These are phyloP conservation scores for Aspergillus sp. DNA, from an alignment of 2,329 filamentous ascomycete species.

Conservation along the genomic window DNA sequence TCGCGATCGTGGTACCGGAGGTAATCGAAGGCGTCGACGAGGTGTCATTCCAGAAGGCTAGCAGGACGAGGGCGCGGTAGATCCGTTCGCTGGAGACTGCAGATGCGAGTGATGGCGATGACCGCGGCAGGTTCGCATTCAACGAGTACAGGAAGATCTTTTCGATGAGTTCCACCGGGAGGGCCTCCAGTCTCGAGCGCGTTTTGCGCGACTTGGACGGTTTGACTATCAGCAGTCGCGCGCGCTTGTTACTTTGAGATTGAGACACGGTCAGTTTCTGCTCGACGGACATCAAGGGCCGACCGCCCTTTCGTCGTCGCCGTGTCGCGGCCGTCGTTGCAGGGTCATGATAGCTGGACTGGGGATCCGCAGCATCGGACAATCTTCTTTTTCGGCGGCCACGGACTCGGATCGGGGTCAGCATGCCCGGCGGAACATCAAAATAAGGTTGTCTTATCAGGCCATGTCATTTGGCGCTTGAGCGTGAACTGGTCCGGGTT, in stretches of 20 bases:
- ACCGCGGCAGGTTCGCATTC: slow-evolving; percentile 46
- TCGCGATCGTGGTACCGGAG: slow-evolving; percentile 21
- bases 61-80: slow-evolving; percentile 40
- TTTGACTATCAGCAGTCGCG: slow-evolving; percentile 12
- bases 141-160: slow-evolving; percentile 51
- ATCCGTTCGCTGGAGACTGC: slow-evolving; percentile 42
- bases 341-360: background rate
- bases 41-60: slow-evolving; percentile 41
- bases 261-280: slow-evolving; percentile 10
- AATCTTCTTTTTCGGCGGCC: slow-evolving; percentile 25
- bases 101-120: slow-evolving; percentile 41
- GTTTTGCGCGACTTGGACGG: slow-evolving; percentile 6
- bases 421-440: slow-evolving; percentile 11
- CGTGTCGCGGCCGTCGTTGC: background rate
- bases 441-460: background rate
- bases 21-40: background rate
- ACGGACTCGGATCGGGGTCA: slow-evolving; percentile 34
- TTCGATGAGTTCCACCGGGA: slow-evolving; percentile 54
- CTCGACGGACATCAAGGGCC: slow-evolving; percentile 14
- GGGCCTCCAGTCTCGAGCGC: slow-evolving; percentile 42
- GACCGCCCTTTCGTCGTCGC: slow-evolving; percentile 13
- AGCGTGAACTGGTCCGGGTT: background rate
- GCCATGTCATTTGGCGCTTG: slow-evolving; percentile 1
- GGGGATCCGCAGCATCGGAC: slow-evolving; percentile 5
- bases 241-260: slow-evolving; percentile 11